Base-by-base conservation (phyloP, 352 stramenopile species). In the Phytophthora parvispora region DNA sequence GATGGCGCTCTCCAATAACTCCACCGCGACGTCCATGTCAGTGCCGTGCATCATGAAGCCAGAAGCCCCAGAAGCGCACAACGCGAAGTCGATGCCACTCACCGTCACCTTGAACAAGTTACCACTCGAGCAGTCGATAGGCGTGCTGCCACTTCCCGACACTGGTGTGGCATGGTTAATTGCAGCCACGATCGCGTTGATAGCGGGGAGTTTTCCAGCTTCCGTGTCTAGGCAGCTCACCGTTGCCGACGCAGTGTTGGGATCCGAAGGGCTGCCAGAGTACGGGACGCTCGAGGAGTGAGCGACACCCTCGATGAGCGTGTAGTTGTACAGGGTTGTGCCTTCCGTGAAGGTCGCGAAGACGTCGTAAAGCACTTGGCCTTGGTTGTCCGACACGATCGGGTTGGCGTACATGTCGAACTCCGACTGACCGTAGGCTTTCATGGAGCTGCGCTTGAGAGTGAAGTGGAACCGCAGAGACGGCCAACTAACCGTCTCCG, bases 381-480 rank as follows among this genome's bases (percentile, higher is more conserved):
- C 27, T 25, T 48, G 18, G 2, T 48, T 16, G 40, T 15, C n/a
- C 0, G 63, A 70, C 38, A 78, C 52, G 28, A 81, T 55, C 1
- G 69, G 78, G 6, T 71, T 77, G 0, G 66, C 78, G 31, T 75
- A 77, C 6, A 84, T 47, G 24, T 82, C 60, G 31, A 83, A 78
- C 27, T 80, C 50, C 31, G 72, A 68, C 18, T 71, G 38, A 2
- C 78, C 78, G 29, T 76, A 61, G 16, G 80, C n/a, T 10, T 47
- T 22, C 73, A 81, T 72, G 18, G 67, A 72, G 42, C 42, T 43
- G 29, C 73, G 69, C 40, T 83, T 78, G 51, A 74, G 42, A 6
- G 57, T 77, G 58, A 84, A 55, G 12, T 74, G 74, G 20, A 43
- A 58, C 40, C 40, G 40, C 8, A 48, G 40, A 13, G 40, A 48